Evolutionary conservation across 805 yeast species (phyloP).

Genomic region (Candida fluviatilis): DNA sequence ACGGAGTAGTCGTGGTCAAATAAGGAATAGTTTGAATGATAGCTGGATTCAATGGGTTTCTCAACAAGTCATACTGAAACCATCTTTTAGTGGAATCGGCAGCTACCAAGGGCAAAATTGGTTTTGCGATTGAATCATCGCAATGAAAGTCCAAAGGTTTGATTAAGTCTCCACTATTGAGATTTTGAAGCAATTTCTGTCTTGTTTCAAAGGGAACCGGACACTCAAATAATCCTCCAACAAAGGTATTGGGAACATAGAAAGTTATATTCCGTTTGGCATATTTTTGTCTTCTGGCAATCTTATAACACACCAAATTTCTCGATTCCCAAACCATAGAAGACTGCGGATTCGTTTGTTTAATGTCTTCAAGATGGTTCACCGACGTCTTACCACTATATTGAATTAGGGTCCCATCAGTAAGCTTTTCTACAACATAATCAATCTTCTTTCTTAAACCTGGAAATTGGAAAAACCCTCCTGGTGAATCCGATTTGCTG

Average conservation of each 20-base stretch:
- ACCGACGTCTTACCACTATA: constrained; percentile 18
- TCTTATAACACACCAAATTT: constrained; percentile 46
- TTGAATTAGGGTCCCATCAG: constrained; percentile 14
- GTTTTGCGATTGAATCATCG: constrained; percentile 30
- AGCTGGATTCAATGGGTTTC: constrained; percentile 17
- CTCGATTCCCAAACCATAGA: constrained; percentile 21
- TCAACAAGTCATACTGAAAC: constrained; percentile 26
- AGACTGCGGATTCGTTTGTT: constrained; percentile 14
- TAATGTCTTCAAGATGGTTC: constrained; percentile 14
- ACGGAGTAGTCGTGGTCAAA: constrained; percentile 46
- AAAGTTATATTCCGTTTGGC: constrained; percentile 41
- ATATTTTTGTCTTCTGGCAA: constrained; percentile 54
- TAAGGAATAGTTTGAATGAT: constrained; percentile 53
- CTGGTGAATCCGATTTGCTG: no score
- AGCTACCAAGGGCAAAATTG: constrained; percentile 56
- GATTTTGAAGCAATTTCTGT: constrained; percentile 13
- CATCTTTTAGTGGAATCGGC: constrained; percentile 49
- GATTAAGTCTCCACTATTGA: constrained; percentile 11
- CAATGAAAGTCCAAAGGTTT: constrained; percentile 28
- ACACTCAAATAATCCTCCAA: constrained; percentile 64
- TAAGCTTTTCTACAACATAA: constrained; percentile 12
- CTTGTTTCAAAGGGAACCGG: constrained; percentile 27
- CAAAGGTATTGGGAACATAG: constrained; percentile 53
- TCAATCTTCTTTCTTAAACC: constrained; percentile 13
- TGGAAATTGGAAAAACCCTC: background rate